Evolutionary conservation across 306 rosid genomes (phyloP), one percentile per base, ranked within the genome.

Genomic region (Boehmeria nivea): DNA sequence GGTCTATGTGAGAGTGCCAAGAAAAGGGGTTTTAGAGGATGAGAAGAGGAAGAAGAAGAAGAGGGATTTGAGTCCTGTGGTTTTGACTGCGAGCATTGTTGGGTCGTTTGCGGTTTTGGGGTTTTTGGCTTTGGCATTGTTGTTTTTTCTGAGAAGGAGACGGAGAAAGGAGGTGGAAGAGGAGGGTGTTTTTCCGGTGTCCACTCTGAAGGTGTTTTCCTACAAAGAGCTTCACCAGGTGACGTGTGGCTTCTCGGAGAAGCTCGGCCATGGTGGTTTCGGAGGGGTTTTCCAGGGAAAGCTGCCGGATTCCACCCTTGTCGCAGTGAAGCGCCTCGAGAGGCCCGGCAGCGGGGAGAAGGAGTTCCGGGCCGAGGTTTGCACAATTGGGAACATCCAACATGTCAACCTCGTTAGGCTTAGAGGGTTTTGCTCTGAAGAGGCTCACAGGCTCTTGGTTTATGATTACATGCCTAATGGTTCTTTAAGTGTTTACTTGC

Each of bases 311-410:
- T 75, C 82, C 20, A 58, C 81, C 0, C 31, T 53, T 17, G 90
- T 88, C 11, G 96, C 96, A 0, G 96, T 88, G 75, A 88, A 88
- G 71, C 80, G 94, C 10, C 57, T 88, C 31, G 94, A 88, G 73
- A 82, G 96, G 82, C 94, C 90, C 0, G 94, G 94, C 12, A 71
- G 90, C 6, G 96, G 88, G 24, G 94, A 88, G 82, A 83, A 81
- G 60, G 94, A 88, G 66, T 88, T 88, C 70, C 77, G 87, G 60
- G 90, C 94, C 0, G 96, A 88, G 71, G 94, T 88, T 8, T 64
- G 88, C 52, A 88, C 94, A 0, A 84, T 88, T 64, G 96, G 96
- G 53, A 85, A 78, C 62, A 76, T 88, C 69, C 96, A 88, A 46
- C 96, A 88, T 58, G 79, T 88, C 43, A 88, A 88, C 61, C 96